Base-by-base conservation (phyloP, 768 basidiomycete genomes). In the Podaxis sp. region DNA sequence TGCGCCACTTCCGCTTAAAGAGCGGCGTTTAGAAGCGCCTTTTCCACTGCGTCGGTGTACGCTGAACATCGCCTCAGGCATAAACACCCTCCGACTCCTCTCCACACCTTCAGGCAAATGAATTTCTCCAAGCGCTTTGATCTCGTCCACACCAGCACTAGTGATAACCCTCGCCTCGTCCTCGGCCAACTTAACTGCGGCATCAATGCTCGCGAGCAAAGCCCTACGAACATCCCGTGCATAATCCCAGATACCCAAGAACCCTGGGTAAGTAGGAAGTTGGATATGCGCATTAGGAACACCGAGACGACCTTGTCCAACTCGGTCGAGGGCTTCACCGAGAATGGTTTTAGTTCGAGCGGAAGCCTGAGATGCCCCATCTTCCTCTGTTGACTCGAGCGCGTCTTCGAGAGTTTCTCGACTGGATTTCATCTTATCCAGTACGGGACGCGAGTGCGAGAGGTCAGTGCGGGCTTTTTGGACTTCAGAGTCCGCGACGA, bases 51-150 rank as follows among this genome's bases (percentile, higher is more conserved):
- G 80, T 62, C 80, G 72, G 55, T 80, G 72, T 46, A 81, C 73
- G 57, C 84, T 85, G 76, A 98, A 99, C 97, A 99, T 98, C 13
- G 93, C 96, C 70, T 96, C 90, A n/a, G 96, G 93, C 77, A 92
- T 86, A 79, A 99, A 99, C 11, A 96, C 85, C 27, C 93, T 81
- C 59, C 85, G 82, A 52, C 85, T 85, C 42, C 92, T 80, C 71
- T 94, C 93, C 23, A 93, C 92, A 60, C 87, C 89, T 54, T 81
- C 81, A 1, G 90, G 91, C 14, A 99, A 83, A 73, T 91, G 85
- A 59, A 77, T 77, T 61, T 96, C 89, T 18, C 86, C 94, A 18
- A 97, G 76, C 16, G 80, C 74, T 42, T 78, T 76, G 63, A 97
- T 84, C 63, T 80, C 79, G 36, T 82, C 74, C 23, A 98, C 90